A percentile compares a stretch with the other conserved stretches of the same genome.
Evolutionary conservation across 495 filamentous ascomycete species (phyloP).

Genomic region (Cairneyella variabilis): DNA sequence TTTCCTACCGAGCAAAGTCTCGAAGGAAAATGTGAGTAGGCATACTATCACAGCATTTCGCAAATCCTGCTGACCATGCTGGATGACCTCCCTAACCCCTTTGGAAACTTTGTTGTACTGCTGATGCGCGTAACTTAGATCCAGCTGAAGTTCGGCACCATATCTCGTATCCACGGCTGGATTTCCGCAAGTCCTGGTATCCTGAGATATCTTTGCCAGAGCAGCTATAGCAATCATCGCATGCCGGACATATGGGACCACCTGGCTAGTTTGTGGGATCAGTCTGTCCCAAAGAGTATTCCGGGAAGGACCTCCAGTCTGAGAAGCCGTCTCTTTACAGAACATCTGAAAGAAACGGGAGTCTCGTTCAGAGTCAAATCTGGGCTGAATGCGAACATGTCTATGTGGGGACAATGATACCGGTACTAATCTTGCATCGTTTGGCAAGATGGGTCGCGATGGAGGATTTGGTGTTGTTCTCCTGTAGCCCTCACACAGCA

Average conservation of each 20-base stretch:
- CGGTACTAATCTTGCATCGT: neutral
- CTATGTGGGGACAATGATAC: neutral
- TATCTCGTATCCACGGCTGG: too few species aligned
- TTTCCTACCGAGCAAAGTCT: conserved; percentile 1
- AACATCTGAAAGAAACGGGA: conserved; percentile 54
- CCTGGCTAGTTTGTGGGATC: conserved; percentile 53
- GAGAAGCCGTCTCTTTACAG: conserved; percentile 45
- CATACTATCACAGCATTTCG: conserved; percentile 1
- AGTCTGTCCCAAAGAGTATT: conserved; percentile 55
- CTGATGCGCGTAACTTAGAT: neutral
- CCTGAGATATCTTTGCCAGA: too few species aligned
- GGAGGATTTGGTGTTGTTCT: neutral
- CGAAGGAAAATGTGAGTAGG: conserved; percentile 8
- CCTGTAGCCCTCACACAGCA: neutral
- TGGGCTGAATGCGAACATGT: neutral
- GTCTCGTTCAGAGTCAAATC: conserved; percentile 35
- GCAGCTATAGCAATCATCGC: conserved; percentile 60
- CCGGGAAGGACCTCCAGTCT: conserved; percentile 55
- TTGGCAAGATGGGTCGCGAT: neutral
- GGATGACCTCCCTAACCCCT: neutral
- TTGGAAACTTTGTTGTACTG: conserved; percentile 12
- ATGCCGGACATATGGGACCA: conserved; percentile 55
- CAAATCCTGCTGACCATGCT: neutral
- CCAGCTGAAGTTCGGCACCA: neutral
- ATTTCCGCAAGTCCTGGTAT: too few species aligned